Evolutionary conservation across 1,139 yeast genomes (phyloP), one percentile per base, ranked within the genome.

Genomic region (Yamadazyma dendronema): DNA sequence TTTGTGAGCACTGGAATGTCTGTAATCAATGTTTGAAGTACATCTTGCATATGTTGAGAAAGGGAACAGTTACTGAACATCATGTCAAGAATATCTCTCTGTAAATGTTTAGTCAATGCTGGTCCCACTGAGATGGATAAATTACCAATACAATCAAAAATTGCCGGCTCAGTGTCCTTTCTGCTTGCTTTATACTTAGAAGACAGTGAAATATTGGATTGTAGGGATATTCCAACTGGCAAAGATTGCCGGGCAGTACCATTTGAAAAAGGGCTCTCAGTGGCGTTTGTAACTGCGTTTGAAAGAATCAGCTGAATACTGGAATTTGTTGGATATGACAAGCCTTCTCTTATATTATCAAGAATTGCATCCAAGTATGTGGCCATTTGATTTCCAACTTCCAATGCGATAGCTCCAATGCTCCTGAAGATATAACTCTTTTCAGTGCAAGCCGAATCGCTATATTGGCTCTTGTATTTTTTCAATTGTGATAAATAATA

Each of bases 121-220:
- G 96, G 95, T 0, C 97, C 97, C 10, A 90, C 89, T 0, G 97
- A 95, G 17, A 77, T 74, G 0, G 96, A 90, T 34, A 92, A 66
- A 62, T 87, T 85, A 0, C 95, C 88, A 35, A 92, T 75, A 56
- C 97, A 92, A 49, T 85, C 89, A 52, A 90, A 92, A 16, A 92
- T 80, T 0, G 96, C 90, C 0, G 89, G 84, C 48, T 88, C 96
- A 30, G 86, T 82, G 36, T 84, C 92, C 52, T 79, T 83, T 46
- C 84, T 72, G 25, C 70, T 67, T 35, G 80, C 80, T 30, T 70
- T 53, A 36, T 78, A 79, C 56, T 84, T 88, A 1, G 88, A 71
- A 12, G 68, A 57, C 36, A 61, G 61, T 1, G 69, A 53, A 1
- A 59, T 50, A 10, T 63, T 52, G 2, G 65, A 49, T 11, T 63